phyloP scores from a whole-genome alignment of 345 rosid species.

The Salix arbutifolia region DNA sequence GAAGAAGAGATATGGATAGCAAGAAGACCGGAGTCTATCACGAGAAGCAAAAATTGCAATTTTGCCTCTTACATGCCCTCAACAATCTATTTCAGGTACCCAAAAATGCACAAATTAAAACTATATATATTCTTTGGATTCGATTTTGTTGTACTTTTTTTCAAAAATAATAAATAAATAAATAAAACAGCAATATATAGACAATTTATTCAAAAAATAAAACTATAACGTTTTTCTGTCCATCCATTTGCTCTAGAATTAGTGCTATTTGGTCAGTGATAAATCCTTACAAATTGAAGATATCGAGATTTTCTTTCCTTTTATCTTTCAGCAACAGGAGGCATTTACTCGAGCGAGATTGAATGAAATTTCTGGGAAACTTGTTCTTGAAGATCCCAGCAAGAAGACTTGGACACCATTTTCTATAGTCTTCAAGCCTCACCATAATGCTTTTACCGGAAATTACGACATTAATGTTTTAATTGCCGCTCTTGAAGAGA shows the following conservation, averaged over 20 bases:
- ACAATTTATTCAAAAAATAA: no score
- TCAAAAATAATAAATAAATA: no score
- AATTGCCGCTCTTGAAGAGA: slow-evolving; percentile 63
- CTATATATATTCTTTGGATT: no score
- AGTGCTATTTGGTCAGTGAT: neutral
- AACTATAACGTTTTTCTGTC: no score
- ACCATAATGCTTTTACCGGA: slow-evolving; percentile 71
- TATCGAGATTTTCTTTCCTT: neutral
- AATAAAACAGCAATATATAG: no score
- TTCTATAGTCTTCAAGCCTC: slow-evolving; percentile 70
- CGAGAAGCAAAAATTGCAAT: slow-evolving; percentile 76
- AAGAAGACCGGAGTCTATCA: slow-evolving; percentile 52
- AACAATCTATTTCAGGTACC: slow-evolving; percentile 90
- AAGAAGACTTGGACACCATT: slow-evolving; percentile 63
- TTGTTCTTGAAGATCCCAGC: slow-evolving; percentile 54
- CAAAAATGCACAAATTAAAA: neutral
- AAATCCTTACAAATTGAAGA: neutral
- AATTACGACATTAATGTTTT: slow-evolving; percentile 85
- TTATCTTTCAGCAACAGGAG: slow-evolving; percentile 47
- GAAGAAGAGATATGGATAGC: slow-evolving; percentile 29
- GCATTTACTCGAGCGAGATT: slow-evolving; percentile 60
- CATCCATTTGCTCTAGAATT: neutral
- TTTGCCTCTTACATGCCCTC: slow-evolving; percentile 81
- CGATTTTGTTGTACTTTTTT: no score
- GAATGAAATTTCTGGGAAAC: slow-evolving; percentile 57